Base-by-base conservation (phyloP, 257 asterid genomes). In the Nicotiana knightiana region DNA sequence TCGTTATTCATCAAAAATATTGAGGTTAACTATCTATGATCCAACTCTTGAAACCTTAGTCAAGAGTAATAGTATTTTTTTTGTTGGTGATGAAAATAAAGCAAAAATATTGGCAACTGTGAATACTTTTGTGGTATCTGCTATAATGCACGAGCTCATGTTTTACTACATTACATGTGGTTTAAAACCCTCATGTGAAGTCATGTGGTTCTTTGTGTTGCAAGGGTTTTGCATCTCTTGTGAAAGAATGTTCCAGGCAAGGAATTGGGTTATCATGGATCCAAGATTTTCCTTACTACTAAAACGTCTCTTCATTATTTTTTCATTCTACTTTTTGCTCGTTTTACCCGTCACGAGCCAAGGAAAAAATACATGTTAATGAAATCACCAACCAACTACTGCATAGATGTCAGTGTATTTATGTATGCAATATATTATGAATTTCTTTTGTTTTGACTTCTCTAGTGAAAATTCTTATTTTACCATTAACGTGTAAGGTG, bases 121-220 rank as follows among this genome's bases (percentile, higher is more conserved):
- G 21, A 3, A 4, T 21, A 70, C 78, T 39, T 70, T 70, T 70
- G 37, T 70, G 11, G 37, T 70, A 1, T 70, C 78, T n/a, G 78
- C 78, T 21, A 70, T 70, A 70, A 70, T 70, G 78, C 78, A 70
- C 46, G 78, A 70, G 10, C 37, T 70, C 24, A 70, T 70, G 59
- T 70, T 70, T 12, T 70, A 43, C 32, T 70, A 70, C 15, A 70
- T 70, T 43, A 70, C 78, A 70, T 70, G 37, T 70, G 1, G 78
- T 70, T 70, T 70, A 43, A 70, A 70, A 70, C 59, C 78, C 11
- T 43, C 78, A 70, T 21, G 78, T 43, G 78, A 70, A 70, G 78
- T 71, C 4, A 71, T 46, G 78, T 71, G 78, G 59, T 43, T 71
- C 26, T 71, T 43, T 43, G 21, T 71, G 2, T 71, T 71, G 18